Percentiles rank a stretch among this genome's conserved stretches.
Conservation (phyloP, 2,329 filamentous ascomycete genomes). For the Colletotrichum ledebouriae region DNA sequence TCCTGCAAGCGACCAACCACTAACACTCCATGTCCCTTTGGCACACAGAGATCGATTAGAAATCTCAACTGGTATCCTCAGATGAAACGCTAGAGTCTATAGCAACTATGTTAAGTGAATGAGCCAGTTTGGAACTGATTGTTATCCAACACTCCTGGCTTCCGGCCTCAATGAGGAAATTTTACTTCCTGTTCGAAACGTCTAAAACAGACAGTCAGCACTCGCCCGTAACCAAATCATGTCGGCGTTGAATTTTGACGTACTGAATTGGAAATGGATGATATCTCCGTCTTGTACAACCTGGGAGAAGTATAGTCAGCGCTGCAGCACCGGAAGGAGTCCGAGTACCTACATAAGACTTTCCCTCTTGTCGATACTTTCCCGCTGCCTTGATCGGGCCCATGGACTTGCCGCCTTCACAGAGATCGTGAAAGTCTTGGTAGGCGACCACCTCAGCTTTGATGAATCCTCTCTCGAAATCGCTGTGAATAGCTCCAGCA, state of each 20-base stretch:
- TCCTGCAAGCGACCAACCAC: slow-evolving; percentile 1
- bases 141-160: not conserved
- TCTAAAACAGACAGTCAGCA: not conserved
- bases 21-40: slow-evolving; percentile 5
- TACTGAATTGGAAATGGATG: slow-evolving; percentile 60
- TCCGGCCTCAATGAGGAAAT: not conserved
- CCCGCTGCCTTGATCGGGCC: slow-evolving; percentile 60
- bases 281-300: slow-evolving; percentile 59
- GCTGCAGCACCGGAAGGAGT: not conserved
- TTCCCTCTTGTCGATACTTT: slow-evolving; percentile 60
- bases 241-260: slow-evolving; percentile 40
- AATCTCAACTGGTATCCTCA: not conserved
- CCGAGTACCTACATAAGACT: slow-evolving; percentile 53
- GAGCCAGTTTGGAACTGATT: too few species aligned
- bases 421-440: slow-evolving; percentile 60
- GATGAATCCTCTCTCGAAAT: slow-evolving; percentile 60
- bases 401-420: slow-evolving; percentile 59
- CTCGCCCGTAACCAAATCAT: not conserved
- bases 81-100: not conserved
- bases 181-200: slow-evolving; percentile 34
- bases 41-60: too few species aligned
- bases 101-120: not conserved
- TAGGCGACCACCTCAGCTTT: slow-evolving; percentile 61
- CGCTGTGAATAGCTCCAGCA: slow-evolving; percentile 57
- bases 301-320: slow-evolving; percentile 43